Conservation (phyloP, 805 yeast genomes). For the Myxozyma nipponensis region DNA sequence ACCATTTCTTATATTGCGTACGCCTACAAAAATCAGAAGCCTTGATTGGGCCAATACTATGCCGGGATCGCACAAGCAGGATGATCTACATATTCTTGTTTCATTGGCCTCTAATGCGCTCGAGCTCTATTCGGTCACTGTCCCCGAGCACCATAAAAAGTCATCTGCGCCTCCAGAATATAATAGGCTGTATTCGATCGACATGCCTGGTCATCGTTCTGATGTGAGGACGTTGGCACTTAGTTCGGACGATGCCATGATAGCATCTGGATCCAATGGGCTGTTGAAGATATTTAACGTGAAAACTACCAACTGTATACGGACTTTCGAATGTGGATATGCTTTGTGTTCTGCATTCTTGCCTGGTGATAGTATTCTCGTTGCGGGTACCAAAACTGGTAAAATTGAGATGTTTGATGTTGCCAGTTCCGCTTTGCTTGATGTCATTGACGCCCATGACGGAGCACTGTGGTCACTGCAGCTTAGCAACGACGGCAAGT, state of each 20-base stretch:
- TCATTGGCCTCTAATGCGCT: constrained; percentile 71
- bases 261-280: constrained; percentile 91
- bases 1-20: constrained; percentile 64
- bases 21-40: constrained; percentile 59
- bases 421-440: constrained; percentile 71
- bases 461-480: constrained; percentile 91
- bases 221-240: constrained; percentile 83
- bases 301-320: constrained; percentile 64
- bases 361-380: constrained; percentile 87
- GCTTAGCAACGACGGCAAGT: constrained; percentile 77
- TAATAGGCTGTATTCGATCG: constrained; percentile 52
- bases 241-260: constrained; percentile 71
- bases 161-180: constrained; percentile 38
- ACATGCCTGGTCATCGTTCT: constrained; percentile 79
- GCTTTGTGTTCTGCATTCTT: constrained; percentile 74
- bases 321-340: constrained; percentile 87
- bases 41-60: constrained; percentile 56
- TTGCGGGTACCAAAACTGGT: constrained; percentile 86
- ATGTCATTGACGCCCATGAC: constrained; percentile 71
- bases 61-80: constrained; percentile 31
- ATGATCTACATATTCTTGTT: constrained; percentile 56
- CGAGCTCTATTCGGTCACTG: constrained; percentile 57
- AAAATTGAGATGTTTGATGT: constrained; percentile 79
- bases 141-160: constrained; percentile 46
- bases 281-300: constrained; percentile 85